Evolutionary conservation across 176 grass and related monocot species (phyloP).

Genomic region (Chrysopogon serrulatus): DNA sequence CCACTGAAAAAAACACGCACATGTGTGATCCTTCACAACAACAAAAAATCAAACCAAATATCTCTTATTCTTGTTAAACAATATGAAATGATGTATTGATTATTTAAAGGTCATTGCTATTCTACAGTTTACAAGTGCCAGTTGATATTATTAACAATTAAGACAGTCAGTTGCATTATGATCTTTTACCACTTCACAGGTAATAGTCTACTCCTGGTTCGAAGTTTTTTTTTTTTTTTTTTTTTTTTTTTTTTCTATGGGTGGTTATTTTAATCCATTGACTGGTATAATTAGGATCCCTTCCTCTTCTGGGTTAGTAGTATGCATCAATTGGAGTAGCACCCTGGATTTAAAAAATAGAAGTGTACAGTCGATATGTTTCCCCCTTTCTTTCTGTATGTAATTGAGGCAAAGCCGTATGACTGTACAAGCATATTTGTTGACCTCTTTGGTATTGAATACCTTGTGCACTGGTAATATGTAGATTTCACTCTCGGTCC

Average conservation of each 20-base stretch:
- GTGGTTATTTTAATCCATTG: slow-evolving; percentile 16
- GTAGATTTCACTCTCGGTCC: slow-evolving; percentile 61
- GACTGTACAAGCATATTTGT: neutral
- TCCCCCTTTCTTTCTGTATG: slow-evolving; percentile 13
- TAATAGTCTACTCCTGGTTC: neutral
- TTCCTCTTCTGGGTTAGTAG: neutral
- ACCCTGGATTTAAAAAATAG: neutral
- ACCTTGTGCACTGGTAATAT: slow-evolving; percentile 16
- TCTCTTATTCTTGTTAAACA: neutral
- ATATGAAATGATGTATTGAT: neutral
- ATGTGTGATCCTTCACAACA: too few relatives aligned
- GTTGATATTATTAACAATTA: neutral
- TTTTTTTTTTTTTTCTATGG: neutral
- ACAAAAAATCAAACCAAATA: neutral
- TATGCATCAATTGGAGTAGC: slow-evolving; percentile 8
- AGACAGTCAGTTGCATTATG: neutral
- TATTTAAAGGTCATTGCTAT: neutral
- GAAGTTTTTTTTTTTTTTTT: neutral
- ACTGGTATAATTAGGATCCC: neutral
- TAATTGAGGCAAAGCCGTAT: neutral
- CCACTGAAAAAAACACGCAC: too few relatives aligned
- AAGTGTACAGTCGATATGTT: neutral
- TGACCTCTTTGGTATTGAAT: slow-evolving; percentile 7
- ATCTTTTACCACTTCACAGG: neutral
- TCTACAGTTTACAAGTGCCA: neutral